Evolutionary conservation across 2,329 filamentous ascomycete species (phyloP).

Genomic region (Remersonia thermophila): DNA sequence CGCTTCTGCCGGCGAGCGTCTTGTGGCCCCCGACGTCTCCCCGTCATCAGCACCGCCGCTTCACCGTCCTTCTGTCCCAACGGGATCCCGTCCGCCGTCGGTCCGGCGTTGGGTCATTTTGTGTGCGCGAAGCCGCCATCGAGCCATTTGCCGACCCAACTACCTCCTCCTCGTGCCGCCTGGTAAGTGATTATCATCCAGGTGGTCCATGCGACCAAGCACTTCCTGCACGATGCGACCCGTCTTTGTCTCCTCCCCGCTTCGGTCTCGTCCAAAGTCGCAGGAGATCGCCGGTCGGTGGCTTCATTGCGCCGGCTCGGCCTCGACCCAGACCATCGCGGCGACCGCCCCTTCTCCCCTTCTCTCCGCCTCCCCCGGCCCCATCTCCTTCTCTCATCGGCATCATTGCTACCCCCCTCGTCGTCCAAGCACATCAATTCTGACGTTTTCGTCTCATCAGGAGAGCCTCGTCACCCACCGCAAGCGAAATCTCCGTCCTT

Average conservation of each 20-base stretch:
- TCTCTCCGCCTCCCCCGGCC: background rate
- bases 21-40: slow-evolving; percentile 5
- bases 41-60: slow-evolving; percentile 14
- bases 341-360: background rate
- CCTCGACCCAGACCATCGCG: slow-evolving; percentile 2
- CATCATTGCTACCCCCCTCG: background rate
- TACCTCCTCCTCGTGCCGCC: slow-evolving; percentile 21
- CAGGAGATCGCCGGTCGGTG: background rate
- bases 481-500: no score
- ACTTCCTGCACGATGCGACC: slow-evolving; percentile 6
- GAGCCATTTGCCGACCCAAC: slow-evolving; percentile 19
- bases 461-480: background rate
- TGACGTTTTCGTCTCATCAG: slow-evolving; percentile 6
- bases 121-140: slow-evolving; percentile 15
- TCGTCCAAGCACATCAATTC: background rate
- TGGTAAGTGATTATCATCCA: slow-evolving; percentile 26
- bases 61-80: slow-evolving; percentile 7
- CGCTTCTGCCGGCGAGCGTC: slow-evolving; percentile 2
- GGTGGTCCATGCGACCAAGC: slow-evolving; percentile 26
- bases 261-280: background rate
- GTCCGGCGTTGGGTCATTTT: slow-evolving; percentile 14
- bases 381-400: background rate
- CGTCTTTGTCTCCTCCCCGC: slow-evolving; percentile 10
- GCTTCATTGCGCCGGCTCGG: slow-evolving; percentile 6
- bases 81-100: slow-evolving; percentile 12